Evolutionary conservation across 768 basidiomycete genomes (phyloP).

Genomic region (Leccinum arenicola): DNA sequence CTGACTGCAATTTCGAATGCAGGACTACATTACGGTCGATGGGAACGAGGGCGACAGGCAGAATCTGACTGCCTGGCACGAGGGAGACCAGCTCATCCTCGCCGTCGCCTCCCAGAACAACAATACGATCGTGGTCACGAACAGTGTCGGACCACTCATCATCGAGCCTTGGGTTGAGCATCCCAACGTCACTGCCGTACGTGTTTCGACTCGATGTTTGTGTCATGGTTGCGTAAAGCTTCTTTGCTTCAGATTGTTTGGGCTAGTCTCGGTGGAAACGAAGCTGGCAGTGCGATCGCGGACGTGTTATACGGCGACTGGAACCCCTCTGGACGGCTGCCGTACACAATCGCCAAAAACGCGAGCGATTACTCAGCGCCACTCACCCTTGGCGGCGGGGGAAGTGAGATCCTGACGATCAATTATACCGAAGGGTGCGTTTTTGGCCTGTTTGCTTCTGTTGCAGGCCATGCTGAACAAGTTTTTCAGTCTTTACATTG

Average conservation of each 20-base stretch:
- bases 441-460: neutral
- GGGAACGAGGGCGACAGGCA: conserved; percentile 43
- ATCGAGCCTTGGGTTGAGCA: conserved; percentile 73
- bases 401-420: conserved; percentile 41
- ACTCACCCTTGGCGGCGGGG: conserved; percentile 25
- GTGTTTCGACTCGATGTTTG: conserved; percentile 34
- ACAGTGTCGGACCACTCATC: conserved; percentile 71
- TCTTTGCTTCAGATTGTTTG: conserved; percentile 37
- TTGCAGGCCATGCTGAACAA: neutral
- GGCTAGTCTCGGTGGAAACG: conserved; percentile 64
- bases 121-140: conserved; percentile 79
- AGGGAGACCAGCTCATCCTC: conserved; percentile 40
- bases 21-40: conserved; percentile 55
- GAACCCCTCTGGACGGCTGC: conserved; percentile 73
- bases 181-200: conserved; percentile 68
- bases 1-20: conserved; percentile 6
- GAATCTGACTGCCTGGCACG: conserved; percentile 40
- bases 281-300: conserved; percentile 73
- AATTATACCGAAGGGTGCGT: conserved; percentile 55
- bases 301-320: conserved; percentile 76
- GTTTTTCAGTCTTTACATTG: conserved; percentile 51
- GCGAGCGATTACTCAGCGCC: conserved; percentile 50
- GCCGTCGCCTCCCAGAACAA: conserved; percentile 63
- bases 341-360: conserved; percentile 69
- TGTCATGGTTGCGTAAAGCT: neutral